Percentiles rank a stretch among this genome's conserved stretches.
Evolutionary conservation across 2,329 filamentous ascomycete species (phyloP).

Genomic region (Fusarium paranaense): DNA sequence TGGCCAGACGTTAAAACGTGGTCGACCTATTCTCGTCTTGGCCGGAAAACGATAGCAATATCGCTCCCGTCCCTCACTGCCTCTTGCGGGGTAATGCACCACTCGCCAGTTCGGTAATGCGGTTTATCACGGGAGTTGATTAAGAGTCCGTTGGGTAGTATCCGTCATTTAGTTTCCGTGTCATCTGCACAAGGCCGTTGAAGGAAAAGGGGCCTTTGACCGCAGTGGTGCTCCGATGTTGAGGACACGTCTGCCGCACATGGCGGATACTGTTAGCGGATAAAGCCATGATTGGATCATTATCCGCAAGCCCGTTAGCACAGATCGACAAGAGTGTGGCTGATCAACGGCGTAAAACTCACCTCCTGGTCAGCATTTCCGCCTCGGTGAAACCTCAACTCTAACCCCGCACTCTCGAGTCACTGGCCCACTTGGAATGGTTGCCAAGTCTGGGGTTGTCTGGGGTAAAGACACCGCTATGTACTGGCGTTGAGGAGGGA

Average conservation of each 20-base stretch:
- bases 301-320: conserved; percentile 21
- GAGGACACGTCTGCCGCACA: background rate
- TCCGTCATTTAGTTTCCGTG: conserved; percentile 15
- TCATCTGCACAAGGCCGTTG: conserved; percentile 1
- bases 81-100: background rate
- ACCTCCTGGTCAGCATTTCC: conserved; percentile 24
- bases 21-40: background rate
- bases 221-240: background rate
- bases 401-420: conserved; percentile 35
- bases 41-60: background rate
- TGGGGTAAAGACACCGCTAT: conserved; percentile 22
- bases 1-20: background rate
- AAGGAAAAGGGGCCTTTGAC: conserved; percentile 18
- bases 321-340: background rate
- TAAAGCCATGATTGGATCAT: conserved; percentile 9
- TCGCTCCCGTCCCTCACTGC: background rate
- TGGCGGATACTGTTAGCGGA: conserved; percentile 19
- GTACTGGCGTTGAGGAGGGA: conserved; percentile 6
- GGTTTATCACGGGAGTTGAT: background rate
- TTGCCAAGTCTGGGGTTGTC: conserved; percentile 34
- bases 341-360: background rate
- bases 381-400: conserved; percentile 16
- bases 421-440: conserved; percentile 13
- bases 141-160: background rate
- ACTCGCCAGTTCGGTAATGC: background rate